Evolutionary conservation across 257 asterid species (phyloP), one percentile per base, ranked within the genome.

Genomic region (Capsicum rhomboideum): DNA sequence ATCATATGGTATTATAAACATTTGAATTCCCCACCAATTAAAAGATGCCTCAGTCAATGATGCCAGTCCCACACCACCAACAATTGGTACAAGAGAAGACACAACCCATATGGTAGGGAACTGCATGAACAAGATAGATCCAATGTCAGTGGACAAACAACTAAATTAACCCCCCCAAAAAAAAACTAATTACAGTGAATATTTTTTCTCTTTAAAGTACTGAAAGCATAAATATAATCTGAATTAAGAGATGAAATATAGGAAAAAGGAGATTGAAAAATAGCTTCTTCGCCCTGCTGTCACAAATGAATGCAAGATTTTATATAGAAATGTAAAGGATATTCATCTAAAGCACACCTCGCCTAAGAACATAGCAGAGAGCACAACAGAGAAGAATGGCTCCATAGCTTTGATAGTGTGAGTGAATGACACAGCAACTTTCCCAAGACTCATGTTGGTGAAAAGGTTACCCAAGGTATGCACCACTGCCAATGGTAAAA

Each of bases 401-500:
- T 93, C 98, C 97, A 91, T 94, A 63, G 98, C 98, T 88, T 95
- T 95, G 54, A 95, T 91, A 8, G 99, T 95, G 90, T 95, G 98
- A 75, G 99, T 94, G 89, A 94, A 95, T 7, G 99, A 95, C 86
- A 95, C 98, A 2, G 99, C 84, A 89, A 95, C 98, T 91, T 92
- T 91, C 75, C 99, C 99, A 21, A 95, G 98, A 86, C 99, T 95
- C 95, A 94, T 89, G 77, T 95, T 95, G 80, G 98, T 95, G 94
- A 95, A 95, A 80, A 95, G 96, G 88, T 95, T 94, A 66, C 99
- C 98, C 87, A 95, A 86, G 18, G 95, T 90, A 83, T 94, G 99
- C 86, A 90, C 97, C 87, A 93, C 82, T 12, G 98, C 99, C 89
- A 95, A 71, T 53, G 99, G 99, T 79, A 93, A 86, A 86, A 94